Evolutionary conservation across 2,329 filamentous ascomycete species (phyloP).

Genomic region (Keithomyces neogunnii): DNA sequence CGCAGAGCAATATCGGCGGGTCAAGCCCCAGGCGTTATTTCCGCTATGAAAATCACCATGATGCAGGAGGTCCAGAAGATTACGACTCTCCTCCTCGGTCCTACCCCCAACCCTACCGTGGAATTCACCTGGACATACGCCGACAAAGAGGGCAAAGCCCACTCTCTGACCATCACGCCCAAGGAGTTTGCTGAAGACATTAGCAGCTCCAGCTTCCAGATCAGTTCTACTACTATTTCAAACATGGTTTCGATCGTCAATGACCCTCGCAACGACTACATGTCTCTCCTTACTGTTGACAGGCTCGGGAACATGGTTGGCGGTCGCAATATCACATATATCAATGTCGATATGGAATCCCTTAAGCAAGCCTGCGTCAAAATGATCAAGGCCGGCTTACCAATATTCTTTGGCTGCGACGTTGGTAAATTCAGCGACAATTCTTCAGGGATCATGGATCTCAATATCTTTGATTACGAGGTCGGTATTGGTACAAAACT

Average conservation of each 20-base stretch:
- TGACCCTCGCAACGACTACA: slow-evolving; percentile 71
- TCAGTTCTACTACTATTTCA: slow-evolving; percentile 53
- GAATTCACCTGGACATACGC: slow-evolving; percentile 76
- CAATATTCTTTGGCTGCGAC: slow-evolving; percentile 84
- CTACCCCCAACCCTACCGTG: slow-evolving; percentile 60
- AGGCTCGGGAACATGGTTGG: slow-evolving; percentile 76
- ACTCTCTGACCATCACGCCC: slow-evolving; percentile 57
- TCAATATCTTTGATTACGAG: slow-evolving; percentile 66
- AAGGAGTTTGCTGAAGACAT: slow-evolving; percentile 64
- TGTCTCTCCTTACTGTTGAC: slow-evolving; percentile 65
- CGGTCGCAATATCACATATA: slow-evolving; percentile 66
- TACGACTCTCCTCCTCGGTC: slow-evolving; percentile 74
- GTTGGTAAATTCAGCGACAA: slow-evolving; percentile 74
- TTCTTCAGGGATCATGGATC: slow-evolving; percentile 68
- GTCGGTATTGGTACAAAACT: slow-evolving; percentile 74
- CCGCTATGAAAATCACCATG: slow-evolving; percentile 59
- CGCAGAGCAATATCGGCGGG: slow-evolving; percentile 41
- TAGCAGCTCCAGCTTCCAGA: slow-evolving; percentile 48
- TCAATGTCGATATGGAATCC: slow-evolving; percentile 67
- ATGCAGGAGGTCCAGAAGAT: slow-evolving; percentile 73
- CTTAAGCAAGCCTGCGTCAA: slow-evolving; percentile 67
- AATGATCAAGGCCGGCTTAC: slow-evolving; percentile 70
- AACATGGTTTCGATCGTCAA: slow-evolving; percentile 75
- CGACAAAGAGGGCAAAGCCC: slow-evolving; percentile 58
- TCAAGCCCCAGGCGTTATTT: slow-evolving; percentile 28